Evolutionary conservation across 2,329 filamentous ascomycete genomes (phyloP).

Genomic region (Clarireedia hainanense): DNA sequence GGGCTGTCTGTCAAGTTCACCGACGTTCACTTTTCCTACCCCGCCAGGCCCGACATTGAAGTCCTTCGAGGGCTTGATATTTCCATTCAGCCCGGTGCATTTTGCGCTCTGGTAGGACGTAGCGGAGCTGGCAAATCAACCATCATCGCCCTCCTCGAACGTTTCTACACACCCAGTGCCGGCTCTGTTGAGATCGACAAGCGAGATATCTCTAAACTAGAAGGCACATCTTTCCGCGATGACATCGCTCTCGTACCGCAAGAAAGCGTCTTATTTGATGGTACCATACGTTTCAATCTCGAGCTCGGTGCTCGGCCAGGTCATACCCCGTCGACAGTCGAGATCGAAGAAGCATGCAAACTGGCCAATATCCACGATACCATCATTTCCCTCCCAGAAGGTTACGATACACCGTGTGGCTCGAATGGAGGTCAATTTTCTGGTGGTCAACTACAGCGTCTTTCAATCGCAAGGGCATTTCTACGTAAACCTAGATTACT

Average conservation of each 20-base stretch:
- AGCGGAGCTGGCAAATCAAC: slow-evolving; percentile 63
- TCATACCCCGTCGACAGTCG: slow-evolving; percentile 46
- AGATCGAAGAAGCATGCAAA: slow-evolving; percentile 56
- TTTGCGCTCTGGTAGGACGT: slow-evolving; percentile 56
- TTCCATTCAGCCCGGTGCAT: slow-evolving; percentile 49
- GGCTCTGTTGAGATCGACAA: slow-evolving; percentile 19
- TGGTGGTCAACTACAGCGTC: slow-evolving; percentile 69
- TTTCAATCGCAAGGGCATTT: slow-evolving; percentile 71
- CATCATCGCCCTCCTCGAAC: slow-evolving; percentile 47
- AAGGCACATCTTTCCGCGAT: slow-evolving; percentile 40
- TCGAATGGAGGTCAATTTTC: slow-evolving; percentile 67
- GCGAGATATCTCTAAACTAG: slow-evolving; percentile 36
- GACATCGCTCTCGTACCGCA: slow-evolving; percentile 50
- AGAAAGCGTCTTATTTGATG: slow-evolving; percentile 50
- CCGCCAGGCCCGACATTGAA: slow-evolving; percentile 48
- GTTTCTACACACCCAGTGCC: slow-evolving; percentile 38
- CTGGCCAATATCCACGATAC: slow-evolving; percentile 62
- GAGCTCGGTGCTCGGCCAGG: slow-evolving; percentile 46
- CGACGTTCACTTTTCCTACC: slow-evolving; percentile 58
- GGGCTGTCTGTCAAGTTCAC: slow-evolving; percentile 35
- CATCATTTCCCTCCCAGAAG: slow-evolving; percentile 53
- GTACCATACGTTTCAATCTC: slow-evolving; percentile 49
- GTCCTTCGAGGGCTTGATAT: slow-evolving; percentile 51
- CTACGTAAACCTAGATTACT: slow-evolving; percentile 64
- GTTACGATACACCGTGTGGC: slow-evolving; percentile 57